Evolutionary conservation across 768 basidiomycete species (phyloP), one percentile per base, ranked within the genome.

Genomic region (Collybia sordida): DNA sequence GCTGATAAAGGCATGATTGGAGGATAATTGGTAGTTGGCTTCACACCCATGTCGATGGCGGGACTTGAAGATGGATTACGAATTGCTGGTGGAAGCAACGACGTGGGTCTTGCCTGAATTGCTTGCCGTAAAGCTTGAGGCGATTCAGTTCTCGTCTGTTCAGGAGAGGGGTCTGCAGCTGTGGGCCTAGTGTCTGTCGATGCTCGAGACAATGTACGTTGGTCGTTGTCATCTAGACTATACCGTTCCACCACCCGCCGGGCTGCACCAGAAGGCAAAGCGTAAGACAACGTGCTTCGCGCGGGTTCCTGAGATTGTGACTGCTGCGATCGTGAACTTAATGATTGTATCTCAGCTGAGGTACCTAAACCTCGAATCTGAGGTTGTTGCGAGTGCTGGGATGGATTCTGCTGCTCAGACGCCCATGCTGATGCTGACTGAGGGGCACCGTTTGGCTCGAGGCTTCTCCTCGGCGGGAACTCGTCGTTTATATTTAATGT

Each of bases 1-100:
- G 81, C 75, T 18, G 82, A 78, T 39, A 86, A 66, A 24, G 81
- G 81, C 61, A 83, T 81, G 45, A 79, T 76, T 34, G 82, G 75
- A 17, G 77, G 65, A 27, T 67, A 44, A 45, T 60, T 67, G 57
- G 74, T 59, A 62, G 62, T 52, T 59, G 51, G 49, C n/a, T 59
- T 63, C 38, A 60, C 58, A 37, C 65, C 56, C 49, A 64, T 64
- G 15, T 66, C 61, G 41, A 72, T 71, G 24, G 68, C 61, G 21
- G 64, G 57, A 25, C 74, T 73, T 54, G 77, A 60, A 9, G 77
- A 64, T 4, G 80, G 71, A 57, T 81, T 80, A 15, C 75, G 79
- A 49, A 76, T 75, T 14, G 67, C 58, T 15, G 73, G 59, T 23
- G 76, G 73, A 51, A 69, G 69, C 44, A 70, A 62, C 15, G 19